Evolutionary conservation across 2,329 filamentous ascomycete genomes (phyloP).

Genomic region (Penicillium sp.): DNA sequence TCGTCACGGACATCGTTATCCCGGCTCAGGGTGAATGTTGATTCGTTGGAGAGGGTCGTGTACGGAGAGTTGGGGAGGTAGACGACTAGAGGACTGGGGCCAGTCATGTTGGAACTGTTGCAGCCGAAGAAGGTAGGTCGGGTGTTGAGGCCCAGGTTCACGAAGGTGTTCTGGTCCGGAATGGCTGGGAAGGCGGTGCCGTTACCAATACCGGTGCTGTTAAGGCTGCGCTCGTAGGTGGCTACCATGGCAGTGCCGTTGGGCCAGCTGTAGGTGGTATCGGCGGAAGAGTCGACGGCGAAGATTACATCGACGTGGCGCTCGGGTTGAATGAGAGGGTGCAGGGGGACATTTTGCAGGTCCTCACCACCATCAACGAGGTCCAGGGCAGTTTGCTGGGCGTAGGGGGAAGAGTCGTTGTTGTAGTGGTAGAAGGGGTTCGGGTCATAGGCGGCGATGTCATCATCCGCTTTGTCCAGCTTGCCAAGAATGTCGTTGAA

Average conservation of each 20-base stretch:
- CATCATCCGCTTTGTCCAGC: slow-evolving; percentile 65
- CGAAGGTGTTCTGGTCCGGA: slow-evolving; percentile 75
- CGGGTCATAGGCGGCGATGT: slow-evolving; percentile 74
- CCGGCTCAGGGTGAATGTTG: slow-evolving; percentile 74
- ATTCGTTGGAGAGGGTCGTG: slow-evolving; percentile 74
- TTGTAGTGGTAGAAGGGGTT: slow-evolving; percentile 77
- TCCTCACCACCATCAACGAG: slow-evolving; percentile 81
- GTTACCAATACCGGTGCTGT: slow-evolving; percentile 61
- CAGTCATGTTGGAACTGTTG: slow-evolving; percentile 66
- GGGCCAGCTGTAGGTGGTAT: slow-evolving; percentile 71
- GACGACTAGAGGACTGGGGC: slow-evolving; percentile 69
- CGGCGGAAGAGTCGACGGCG: slow-evolving; percentile 76
- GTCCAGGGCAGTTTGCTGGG: slow-evolving; percentile 60
- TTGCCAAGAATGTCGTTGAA: slow-evolving; percentile 57
- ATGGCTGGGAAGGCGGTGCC: slow-evolving; percentile 72
- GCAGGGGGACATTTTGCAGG: slow-evolving; percentile 76
- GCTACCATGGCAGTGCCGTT: slow-evolving; percentile 76
- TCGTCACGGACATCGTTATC: slow-evolving; percentile 69
- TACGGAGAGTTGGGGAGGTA: slow-evolving; percentile 90
- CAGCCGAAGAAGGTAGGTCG: slow-evolving; percentile 83
- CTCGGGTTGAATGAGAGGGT: slow-evolving; percentile 75
- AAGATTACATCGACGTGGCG: slow-evolving; percentile 79
- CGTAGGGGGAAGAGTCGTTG: slow-evolving; percentile 62
- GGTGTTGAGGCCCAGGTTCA: slow-evolving; percentile 75
- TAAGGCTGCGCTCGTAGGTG: slow-evolving; percentile 70